Conservation (phyloP, 1,284 basidiomycete genomes). For the Ustilago trichophora region DNA sequence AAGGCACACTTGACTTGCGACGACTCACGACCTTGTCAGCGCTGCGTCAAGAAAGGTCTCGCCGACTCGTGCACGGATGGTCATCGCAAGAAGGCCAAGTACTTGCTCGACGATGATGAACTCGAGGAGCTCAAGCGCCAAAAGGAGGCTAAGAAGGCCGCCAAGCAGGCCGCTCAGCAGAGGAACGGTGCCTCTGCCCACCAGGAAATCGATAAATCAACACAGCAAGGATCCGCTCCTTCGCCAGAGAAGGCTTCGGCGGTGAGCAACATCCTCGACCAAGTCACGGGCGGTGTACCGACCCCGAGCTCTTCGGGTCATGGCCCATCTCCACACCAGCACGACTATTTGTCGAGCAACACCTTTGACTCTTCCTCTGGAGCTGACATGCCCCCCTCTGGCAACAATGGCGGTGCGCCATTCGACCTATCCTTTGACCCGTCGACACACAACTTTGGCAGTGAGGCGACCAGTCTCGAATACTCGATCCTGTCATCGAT, state of each 20-base stretch:
- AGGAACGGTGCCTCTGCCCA: constrained; percentile 2
- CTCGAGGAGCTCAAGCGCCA: constrained; percentile 52
- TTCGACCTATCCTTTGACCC: constrained; percentile 72
- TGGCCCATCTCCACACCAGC: constrained; percentile 38
- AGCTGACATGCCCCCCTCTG: constrained; percentile 8
- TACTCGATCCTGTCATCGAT: constrained; percentile 92
- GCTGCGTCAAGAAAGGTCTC: constrained; percentile 92
- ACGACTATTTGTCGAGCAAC: constrained; percentile 48
- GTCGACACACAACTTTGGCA: constrained; percentile 77
- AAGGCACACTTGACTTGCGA: constrained; percentile 94
- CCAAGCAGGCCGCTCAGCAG: constrained; percentile 28
- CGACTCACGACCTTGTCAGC: constrained; percentile 90
- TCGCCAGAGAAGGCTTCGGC: constrained; percentile 31
- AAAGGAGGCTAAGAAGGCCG: constrained; percentile 49
- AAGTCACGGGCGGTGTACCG: constrained; percentile 18
- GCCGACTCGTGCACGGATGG: constrained; percentile 89
- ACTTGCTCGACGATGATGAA: constrained; percentile 70
- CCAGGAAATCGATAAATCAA: no score
- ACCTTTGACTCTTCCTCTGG: constrained; percentile 27
- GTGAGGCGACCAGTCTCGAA: constrained; percentile 87
- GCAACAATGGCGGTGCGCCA: constrained; percentile 10
- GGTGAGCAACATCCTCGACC: constrained; percentile 38
- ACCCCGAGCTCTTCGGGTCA: constrained; percentile 40
- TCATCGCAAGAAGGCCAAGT: constrained; percentile 96
- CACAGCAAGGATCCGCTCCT: not conserved